Conservation (phyloP, 805 yeast species). For the Candida easanensis region DNA sequence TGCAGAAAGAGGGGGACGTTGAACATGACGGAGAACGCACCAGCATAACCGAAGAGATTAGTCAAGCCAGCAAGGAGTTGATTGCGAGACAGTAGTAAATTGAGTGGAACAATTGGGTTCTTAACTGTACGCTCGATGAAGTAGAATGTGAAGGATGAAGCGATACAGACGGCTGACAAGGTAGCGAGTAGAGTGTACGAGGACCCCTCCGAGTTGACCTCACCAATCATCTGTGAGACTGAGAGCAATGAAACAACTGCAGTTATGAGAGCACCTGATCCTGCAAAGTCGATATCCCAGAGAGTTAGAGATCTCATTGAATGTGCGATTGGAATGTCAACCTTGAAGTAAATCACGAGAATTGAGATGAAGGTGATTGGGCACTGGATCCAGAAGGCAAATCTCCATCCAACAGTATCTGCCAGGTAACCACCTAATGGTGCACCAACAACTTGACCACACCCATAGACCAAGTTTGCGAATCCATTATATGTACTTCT, state of each 20-base stretch:
- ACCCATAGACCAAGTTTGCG: conserved; percentile 36
- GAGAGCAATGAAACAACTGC: conserved; percentile 5
- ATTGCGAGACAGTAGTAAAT: conserved; percentile 4
- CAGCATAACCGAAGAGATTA: conserved; percentile 9
- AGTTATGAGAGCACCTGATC: conserved; percentile 1
- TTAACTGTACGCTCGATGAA: conserved; percentile 5
- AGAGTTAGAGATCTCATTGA: conserved; percentile 24
- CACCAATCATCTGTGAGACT: conserved; percentile 5
- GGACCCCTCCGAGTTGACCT: neutral
- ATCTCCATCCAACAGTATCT: conserved; percentile 38
- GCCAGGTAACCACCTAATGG: conserved; percentile 38
- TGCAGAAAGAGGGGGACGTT: conserved; percentile 42
- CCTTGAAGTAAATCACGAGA: conserved; percentile 28
- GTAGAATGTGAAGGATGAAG: neutral
- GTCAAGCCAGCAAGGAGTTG: conserved; percentile 8
- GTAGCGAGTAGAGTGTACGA: neutral
- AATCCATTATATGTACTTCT: conserved; percentile 40
- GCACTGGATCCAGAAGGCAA: conserved; percentile 36
- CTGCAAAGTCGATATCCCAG: conserved; percentile 31
- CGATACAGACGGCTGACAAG: neutral
- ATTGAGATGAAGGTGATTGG: conserved; percentile 32
- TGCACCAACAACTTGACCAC: conserved; percentile 38
- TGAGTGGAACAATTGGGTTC: conserved; percentile 8
- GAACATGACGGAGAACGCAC: conserved; percentile 36
- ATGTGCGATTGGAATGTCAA: conserved; percentile 16